Conservation (phyloP, 306 rosid genomes). For the Corylus heterophylla region DNA sequence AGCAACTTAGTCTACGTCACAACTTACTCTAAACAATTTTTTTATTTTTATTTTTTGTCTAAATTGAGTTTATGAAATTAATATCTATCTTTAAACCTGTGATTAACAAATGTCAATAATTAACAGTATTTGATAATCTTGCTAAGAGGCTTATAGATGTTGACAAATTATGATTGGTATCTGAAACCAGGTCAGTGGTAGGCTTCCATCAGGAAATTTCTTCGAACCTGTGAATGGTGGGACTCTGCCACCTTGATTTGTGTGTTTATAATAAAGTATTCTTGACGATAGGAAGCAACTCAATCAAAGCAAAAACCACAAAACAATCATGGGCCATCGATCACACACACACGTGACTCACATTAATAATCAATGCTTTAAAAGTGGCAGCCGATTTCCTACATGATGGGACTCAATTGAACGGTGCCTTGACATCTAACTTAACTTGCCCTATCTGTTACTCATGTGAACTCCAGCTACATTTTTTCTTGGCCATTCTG, state of each 20-base stretch:
- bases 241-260: too few species aligned
- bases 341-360: slow-evolving; percentile 28
- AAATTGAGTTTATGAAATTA: too few species aligned
- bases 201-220: slow-evolving; percentile 16
- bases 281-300: not conserved
- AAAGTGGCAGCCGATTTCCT: not conserved
- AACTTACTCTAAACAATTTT: too few species aligned
- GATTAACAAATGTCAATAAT: too few species aligned
- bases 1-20: too few species aligned
- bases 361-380: slow-evolving; percentile 5
- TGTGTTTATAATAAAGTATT: not conserved
- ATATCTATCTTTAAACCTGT: too few species aligned
- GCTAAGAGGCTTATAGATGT: not conserved
- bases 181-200: not conserved
- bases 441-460: not conserved
- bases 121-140: too few species aligned
- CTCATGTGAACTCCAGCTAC: not conserved
- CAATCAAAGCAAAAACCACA: not conserved
- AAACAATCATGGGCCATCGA: not conserved
- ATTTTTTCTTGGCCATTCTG: not conserved
- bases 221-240: slow-evolving; percentile 17
- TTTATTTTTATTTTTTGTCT: too few species aligned
- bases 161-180: not conserved
- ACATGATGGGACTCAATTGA: not conserved
- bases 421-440: slow-evolving; percentile 7